A percentile compares a stretch with the other conserved stretches of the same genome.
These are phyloP conservation scores for Aspergillus unguis DNA, from an alignment of 2,329 filamentous ascomycete species.

Conservation along the genomic window DNA sequence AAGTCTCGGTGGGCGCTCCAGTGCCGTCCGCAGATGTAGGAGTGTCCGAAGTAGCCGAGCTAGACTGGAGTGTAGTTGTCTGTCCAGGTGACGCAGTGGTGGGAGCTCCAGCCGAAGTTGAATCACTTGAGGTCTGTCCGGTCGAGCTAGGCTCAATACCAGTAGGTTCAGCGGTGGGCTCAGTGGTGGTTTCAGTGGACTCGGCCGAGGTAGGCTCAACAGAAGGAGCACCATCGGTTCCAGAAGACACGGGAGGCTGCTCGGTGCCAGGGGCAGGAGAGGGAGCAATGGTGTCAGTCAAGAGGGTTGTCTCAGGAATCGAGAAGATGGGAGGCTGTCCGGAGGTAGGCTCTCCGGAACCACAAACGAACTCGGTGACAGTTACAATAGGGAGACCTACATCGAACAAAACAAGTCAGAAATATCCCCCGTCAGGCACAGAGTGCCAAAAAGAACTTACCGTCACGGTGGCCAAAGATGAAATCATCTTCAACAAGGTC, in stretches of 20 bases:
- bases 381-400: constrained; percentile 5
- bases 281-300: constrained; percentile 2
- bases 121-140: too few species aligned
- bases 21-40: background rate
- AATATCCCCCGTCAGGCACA: too few species aligned
- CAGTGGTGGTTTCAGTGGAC: too few species aligned
- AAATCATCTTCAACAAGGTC: background rate
- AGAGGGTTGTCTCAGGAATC: constrained; percentile 4
- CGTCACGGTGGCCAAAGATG: background rate
- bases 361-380: constrained; percentile 10
- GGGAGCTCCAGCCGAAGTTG: background rate
- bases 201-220: background rate
- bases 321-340: constrained; percentile 3
- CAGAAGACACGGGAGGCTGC: constrained; percentile 1
- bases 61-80: constrained; percentile 6
- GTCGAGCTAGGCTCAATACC: too few species aligned
- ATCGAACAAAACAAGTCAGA: background rate
- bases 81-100: background rate
- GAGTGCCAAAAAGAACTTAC: background rate
- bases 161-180: too few species aligned
- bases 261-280: background rate
- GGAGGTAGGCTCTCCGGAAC: background rate
- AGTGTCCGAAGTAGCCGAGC: background rate
- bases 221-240: background rate
- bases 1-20: background rate